A percentile compares a stretch with the other conserved stretches of the same genome.
Conservation (phyloP, 2,329 filamentous ascomycete genomes). For the Colletotrichum melonis region DNA sequence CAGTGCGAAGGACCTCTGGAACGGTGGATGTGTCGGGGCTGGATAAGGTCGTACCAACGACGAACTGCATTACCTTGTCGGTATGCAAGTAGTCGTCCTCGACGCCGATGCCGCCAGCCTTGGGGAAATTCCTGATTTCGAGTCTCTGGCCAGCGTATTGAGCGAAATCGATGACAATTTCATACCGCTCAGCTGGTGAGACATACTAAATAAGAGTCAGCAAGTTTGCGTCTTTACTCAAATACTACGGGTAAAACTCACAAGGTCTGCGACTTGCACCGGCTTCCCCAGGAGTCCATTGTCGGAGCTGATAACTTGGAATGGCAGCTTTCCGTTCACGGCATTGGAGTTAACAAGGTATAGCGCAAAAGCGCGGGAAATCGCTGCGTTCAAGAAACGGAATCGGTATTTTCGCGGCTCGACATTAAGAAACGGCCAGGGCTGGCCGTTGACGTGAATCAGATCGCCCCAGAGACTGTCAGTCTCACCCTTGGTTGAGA, state of each 20-base stretch:
- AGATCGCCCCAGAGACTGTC: slow-evolving; percentile 66
- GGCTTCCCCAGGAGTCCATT: slow-evolving; percentile 60
- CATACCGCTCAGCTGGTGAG: slow-evolving; percentile 68
- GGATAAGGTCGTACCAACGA: slow-evolving; percentile 51
- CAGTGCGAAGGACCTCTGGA: slow-evolving; percentile 46
- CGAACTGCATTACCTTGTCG: slow-evolving; percentile 63
- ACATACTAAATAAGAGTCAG: slow-evolving; percentile 43
- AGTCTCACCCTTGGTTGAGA: slow-evolving; percentile 55
- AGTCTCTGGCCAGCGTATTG: slow-evolving; percentile 60
- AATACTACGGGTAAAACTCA: background rate
- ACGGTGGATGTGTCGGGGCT: slow-evolving; percentile 50
- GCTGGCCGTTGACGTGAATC: slow-evolving; percentile 68
- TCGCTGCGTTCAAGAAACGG: slow-evolving; percentile 60
- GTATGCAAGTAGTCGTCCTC: slow-evolving; percentile 63
- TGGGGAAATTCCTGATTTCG: slow-evolving; percentile 49
- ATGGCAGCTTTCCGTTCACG: slow-evolving; percentile 49
- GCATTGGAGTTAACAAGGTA: slow-evolving; percentile 52
- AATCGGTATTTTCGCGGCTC: slow-evolving; percentile 72
- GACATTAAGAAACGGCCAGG: slow-evolving; percentile 68
- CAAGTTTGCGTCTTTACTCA: slow-evolving; percentile 36
- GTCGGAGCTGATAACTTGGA: slow-evolving; percentile 66
- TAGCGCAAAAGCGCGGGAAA: slow-evolving; percentile 59
- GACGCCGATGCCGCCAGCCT: slow-evolving; percentile 45
- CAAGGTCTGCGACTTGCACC: slow-evolving; percentile 51
- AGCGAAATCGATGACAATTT: slow-evolving; percentile 67